Percentiles rank a stretch among this genome's conserved stretches.
phyloP scores from a whole-genome alignment of 371 early-diverging fungal genomes.

The Mortierella sp. region DNA sequence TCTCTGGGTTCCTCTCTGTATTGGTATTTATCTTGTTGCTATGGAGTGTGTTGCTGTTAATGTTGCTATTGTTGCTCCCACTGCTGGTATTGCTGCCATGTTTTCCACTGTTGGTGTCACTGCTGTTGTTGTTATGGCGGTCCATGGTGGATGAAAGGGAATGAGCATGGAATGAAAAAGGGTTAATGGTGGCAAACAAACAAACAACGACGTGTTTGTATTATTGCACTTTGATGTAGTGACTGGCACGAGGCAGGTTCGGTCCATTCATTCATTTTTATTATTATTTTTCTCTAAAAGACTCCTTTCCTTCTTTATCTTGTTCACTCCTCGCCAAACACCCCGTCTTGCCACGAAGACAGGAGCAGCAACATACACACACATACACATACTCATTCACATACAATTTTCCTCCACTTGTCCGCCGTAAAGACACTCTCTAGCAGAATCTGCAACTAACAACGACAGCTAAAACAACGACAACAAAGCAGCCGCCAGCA shows the following conservation, averaged over 20 bases:
- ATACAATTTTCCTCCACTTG: neutral
- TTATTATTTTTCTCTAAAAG: neutral
- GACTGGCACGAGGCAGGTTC: slow-evolving; percentile 7
- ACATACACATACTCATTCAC: neutral
- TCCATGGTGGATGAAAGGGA: slow-evolving; percentile 14
- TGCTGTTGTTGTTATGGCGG: neutral
- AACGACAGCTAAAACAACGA: neutral
- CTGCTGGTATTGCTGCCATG: neutral
- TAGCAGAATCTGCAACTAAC: neutral
- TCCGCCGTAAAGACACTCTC: neutral
- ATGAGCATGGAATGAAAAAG: neutral
- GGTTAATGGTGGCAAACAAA: slow-evolving; percentile 1
- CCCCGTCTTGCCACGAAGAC: neutral
- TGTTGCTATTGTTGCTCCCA: neutral
- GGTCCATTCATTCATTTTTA: neutral
- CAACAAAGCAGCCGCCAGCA: neutral
- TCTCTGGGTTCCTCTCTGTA: neutral
- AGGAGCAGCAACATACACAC: neutral
- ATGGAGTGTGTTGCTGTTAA: neutral
- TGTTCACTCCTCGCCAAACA: neutral
- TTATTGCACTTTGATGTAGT: neutral
- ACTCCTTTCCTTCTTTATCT: slow-evolving; percentile 6
- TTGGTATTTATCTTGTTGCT: neutral
- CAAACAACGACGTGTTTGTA: neutral
- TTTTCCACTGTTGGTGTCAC: neutral